Conservation (phyloP, 176 grass and related monocot genomes). For the Oryza officinalis region DNA sequence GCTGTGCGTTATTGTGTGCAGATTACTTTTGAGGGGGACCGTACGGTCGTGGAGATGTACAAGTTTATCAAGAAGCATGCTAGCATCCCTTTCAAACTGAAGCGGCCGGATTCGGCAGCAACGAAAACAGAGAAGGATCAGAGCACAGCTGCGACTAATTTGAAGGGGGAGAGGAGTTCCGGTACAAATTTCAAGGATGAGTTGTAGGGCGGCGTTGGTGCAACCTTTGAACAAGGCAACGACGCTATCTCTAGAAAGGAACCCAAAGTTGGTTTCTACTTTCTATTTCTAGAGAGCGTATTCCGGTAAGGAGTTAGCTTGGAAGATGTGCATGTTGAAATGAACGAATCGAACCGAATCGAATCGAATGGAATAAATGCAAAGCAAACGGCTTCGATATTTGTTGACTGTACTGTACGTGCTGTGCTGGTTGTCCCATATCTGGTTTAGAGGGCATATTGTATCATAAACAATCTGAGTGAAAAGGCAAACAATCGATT, state of each 20-base stretch:
- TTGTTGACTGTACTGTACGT: too few species aligned
- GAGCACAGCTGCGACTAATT: not conserved
- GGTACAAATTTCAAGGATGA: conserved; percentile 64
- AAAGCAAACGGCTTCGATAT: too few species aligned
- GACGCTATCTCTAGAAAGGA: not conserved
- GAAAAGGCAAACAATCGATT: too few species aligned
- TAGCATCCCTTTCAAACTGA: conserved; percentile 87
- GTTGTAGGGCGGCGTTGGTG: conserved; percentile 45
- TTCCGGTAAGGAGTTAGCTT: not conserved
- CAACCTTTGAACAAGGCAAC: not conserved
- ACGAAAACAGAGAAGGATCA: conserved; percentile 1
- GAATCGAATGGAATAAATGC: too few species aligned
- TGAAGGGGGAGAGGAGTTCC: conserved; percentile 9
- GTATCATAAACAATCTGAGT: too few species aligned
- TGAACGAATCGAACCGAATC: too few species aligned
- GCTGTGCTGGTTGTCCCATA: too few species aligned
- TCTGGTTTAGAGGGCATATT: too few species aligned
- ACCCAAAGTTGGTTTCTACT: not conserved
- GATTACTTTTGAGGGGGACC: conserved; percentile 71
- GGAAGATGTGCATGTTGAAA: too few species aligned
- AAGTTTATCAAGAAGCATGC: conserved; percentile 94
- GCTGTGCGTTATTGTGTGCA: conserved; percentile 24
- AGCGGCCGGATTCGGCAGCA: conserved; percentile 43
- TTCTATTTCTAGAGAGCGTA: not conserved
- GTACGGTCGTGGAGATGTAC: conserved; percentile 86